phyloP scores from a whole-genome alignment of 2,329 filamentous ascomycete genomes.

The Clonostachys chloroleuca region DNA sequence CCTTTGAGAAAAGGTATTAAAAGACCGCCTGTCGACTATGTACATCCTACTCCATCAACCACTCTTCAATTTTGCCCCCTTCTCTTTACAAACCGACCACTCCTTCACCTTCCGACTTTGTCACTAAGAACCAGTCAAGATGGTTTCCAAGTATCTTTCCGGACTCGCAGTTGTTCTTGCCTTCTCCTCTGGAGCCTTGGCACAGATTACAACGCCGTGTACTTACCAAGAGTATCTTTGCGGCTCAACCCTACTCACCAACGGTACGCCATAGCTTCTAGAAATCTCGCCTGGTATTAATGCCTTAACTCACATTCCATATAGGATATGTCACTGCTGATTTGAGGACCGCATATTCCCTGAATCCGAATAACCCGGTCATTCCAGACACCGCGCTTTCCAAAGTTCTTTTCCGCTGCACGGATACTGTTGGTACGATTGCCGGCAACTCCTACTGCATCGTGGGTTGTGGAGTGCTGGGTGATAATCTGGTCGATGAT shows the following conservation, averaged over 20 bases:
- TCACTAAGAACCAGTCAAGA: not conserved
- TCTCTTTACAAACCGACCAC: too few relatives aligned
- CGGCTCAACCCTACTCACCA: conserved; percentile 1
- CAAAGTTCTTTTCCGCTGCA: conserved; percentile 1
- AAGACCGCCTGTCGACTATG: too few relatives aligned
- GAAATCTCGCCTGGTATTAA: not conserved
- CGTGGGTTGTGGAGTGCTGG: not conserved
- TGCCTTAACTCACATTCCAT: not conserved
- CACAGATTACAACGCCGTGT: not conserved
- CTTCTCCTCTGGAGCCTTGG: not conserved
- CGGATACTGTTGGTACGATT: not conserved
- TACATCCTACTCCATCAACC: too few relatives aligned
- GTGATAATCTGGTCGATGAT: not conserved
- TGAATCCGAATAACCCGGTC: not conserved
- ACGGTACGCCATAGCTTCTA: not conserved
- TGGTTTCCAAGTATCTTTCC: not conserved
- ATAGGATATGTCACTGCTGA: not conserved
- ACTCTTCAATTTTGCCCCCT: too few relatives aligned
- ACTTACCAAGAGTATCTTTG: not conserved
- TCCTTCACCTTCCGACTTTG: too few relatives aligned
- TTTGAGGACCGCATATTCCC: not conserved
- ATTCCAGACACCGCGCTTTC: not conserved
- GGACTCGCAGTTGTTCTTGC: not conserved
- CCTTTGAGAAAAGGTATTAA: too few relatives aligned
- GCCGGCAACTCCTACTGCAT: not conserved